A percentile compares a stretch with the other conserved stretches of the same genome.
phyloP scores from a whole-genome alignment of 495 filamentous ascomycete genomes.

The Corynascus novoguineensis region DNA sequence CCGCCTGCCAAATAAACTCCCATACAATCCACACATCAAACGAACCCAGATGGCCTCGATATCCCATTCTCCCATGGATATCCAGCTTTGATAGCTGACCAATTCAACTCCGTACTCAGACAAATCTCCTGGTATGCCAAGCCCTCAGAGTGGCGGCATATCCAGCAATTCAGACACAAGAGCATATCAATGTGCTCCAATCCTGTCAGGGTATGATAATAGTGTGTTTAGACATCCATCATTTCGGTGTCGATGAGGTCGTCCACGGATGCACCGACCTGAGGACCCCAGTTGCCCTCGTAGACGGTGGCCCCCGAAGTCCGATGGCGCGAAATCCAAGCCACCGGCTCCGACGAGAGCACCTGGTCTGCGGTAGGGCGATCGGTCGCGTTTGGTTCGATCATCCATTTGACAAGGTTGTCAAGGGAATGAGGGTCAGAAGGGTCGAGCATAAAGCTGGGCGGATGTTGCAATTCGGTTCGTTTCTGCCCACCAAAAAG shows the following conservation, averaged over 20 bases:
- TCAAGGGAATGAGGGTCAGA: constrained; percentile 68
- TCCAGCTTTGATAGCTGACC: constrained; percentile 29
- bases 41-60: constrained; percentile 29
- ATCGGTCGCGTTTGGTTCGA: constrained; percentile 62
- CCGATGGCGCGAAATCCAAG: constrained; percentile 69
- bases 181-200: constrained; percentile 19
- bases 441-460: constrained; percentile 76
- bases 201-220: constrained; percentile 2
- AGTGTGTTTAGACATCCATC: constrained; percentile 39
- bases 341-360: constrained; percentile 58
- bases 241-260: constrained; percentile 42
- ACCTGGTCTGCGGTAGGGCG: constrained; percentile 73
- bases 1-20: constrained; percentile 14
- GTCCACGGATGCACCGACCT: constrained; percentile 19
- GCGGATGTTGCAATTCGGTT: constrained; percentile 69
- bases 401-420: constrained; percentile 83
- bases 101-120: constrained; percentile 26
- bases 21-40: constrained; percentile 14
- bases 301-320: constrained; percentile 83
- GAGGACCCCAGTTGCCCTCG: constrained; percentile 91
- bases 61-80: constrained; percentile 28
- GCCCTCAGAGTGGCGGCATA: constrained; percentile 28
- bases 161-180: constrained; percentile 29
- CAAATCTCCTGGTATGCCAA: constrained; percentile 26
- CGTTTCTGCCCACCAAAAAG: constrained; percentile 47